A percentile compares a stretch with the other conserved stretches of the same genome.
phyloP scores from a whole-genome alignment of 768 basidiomycete species.

The Dioszegia hungarica region DNA sequence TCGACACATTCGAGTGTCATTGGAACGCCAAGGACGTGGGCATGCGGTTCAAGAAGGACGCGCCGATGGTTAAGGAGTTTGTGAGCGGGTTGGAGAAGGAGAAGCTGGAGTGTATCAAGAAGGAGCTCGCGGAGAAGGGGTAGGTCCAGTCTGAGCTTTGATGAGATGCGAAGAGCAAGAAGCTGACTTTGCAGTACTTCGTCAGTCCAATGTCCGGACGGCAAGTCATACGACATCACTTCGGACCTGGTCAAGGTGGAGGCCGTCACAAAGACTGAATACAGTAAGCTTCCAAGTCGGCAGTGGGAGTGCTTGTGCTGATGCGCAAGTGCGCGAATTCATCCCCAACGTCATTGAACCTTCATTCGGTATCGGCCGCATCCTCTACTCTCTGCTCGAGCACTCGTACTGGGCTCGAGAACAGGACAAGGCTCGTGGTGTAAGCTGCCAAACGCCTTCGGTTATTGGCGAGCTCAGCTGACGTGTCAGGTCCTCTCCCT shows the following conservation, averaged over 20 bases:
- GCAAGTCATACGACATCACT: constrained; percentile 65
- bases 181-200: constrained; percentile 53
- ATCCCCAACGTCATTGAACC: constrained; percentile 98
- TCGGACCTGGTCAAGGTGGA: constrained; percentile 71
- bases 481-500: constrained; percentile 73
- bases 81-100: constrained; percentile 66
- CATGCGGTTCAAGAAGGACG: constrained; percentile 80
- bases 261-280: constrained; percentile 79
- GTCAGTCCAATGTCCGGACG: constrained; percentile 59
- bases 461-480: background rate
- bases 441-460: constrained; percentile 52
- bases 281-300: constrained; percentile 53
- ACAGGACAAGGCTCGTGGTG: constrained; percentile 82
- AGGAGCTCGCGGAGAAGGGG: constrained; percentile 65
- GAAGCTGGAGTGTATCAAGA: constrained; percentile 62
- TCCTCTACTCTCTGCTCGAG: constrained; percentile 87
- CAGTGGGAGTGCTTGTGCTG: constrained; percentile 2
- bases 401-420: constrained; percentile 95
- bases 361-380: constrained; percentile 94
- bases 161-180: background rate
- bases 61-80: constrained; percentile 53
- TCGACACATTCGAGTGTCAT: constrained; percentile 70
- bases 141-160: constrained; percentile 6
- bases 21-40: constrained; percentile 86
- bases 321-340: constrained; percentile 74